Evolutionary conservation across 805 yeast species (phyloP), one percentile per base, ranked within the genome.

Genomic region (Tetrapisispora nanseiensis): DNA sequence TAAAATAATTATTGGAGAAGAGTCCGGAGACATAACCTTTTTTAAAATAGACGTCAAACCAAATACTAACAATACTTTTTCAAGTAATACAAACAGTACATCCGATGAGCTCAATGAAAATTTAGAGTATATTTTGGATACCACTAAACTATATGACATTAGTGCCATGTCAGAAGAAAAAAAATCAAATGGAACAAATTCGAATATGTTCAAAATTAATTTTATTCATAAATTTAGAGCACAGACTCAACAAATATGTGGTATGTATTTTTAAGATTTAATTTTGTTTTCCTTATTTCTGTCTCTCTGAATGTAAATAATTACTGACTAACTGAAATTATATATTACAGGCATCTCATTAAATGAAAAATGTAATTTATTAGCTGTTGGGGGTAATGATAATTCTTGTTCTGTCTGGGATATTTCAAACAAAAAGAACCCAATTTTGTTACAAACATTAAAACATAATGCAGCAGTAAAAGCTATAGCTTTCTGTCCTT

Each of bases 401-500:
- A 86, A 87, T 53, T 66, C 76, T 15, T 84, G 90, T 45, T 71
- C 84, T 0, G 66, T 89, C 2, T 87, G 95, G 95, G 77, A 82
- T 49, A 70, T 83, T 18, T 40, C 64, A 2, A 56, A 68, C 41
- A 44, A 63, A 4, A 33, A 46, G 4, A 42, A 55, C 0, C 82
- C 90, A 9, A 52, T 42, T 19, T 51, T 74, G 37, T 61, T 65
- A 46, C 76, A 70, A 54, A 56, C 61, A 9, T 65, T 87, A 40
- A 75, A 71, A 1, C 97, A 89, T 54, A 65, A 68, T 2, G 95
- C 95, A 1, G 97, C 97, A 0, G 89, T 89, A 0, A 87, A 87
- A 52, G 97, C 95, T 0, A 67, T 89, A 35, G 82, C 90, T 3
- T 89, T 76, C 52, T 89, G 96, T 56, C 97, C 97, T 0, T 87